Conservation (phyloP, 345 rosid genomes). For the Bruguiera parviflora region DNA sequence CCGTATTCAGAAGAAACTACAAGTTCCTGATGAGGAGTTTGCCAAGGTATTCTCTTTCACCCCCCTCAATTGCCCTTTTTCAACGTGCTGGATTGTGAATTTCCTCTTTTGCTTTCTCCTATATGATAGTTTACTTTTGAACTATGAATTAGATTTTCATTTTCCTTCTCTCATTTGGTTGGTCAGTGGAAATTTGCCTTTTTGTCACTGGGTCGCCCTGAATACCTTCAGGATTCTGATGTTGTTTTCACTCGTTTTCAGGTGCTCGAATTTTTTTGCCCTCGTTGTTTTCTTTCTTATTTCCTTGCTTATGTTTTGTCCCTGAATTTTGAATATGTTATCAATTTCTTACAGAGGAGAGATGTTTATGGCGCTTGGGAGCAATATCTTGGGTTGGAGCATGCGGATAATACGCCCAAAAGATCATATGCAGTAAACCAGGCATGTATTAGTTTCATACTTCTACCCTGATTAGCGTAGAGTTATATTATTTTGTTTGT, state of each 20-base stretch:
- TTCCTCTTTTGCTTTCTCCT: not conserved
- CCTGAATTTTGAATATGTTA: not conserved
- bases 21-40: conserved; percentile 90
- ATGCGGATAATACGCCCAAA: conserved; percentile 72
- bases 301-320: not conserved
- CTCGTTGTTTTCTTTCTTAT: not conserved
- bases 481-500: no score
- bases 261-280: conserved; percentile 34
- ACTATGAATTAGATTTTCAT: not conserved
- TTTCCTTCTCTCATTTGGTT: not conserved
- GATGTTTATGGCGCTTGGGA: conserved; percentile 96
- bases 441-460: conserved; percentile 33
- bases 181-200: conserved; percentile 94
- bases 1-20: conserved; percentile 86
- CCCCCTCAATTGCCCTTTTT: not conserved
- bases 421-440: conserved; percentile 73
- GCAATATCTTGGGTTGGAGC: conserved; percentile 97
- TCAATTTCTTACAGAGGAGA: conserved; percentile 47
- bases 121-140: not conserved
- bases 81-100: not conserved
- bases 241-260: conserved; percentile 76
- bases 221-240: conserved; percentile 83
- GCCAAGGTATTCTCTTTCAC: conserved; percentile 57
- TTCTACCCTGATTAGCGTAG: not conserved
- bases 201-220: conserved; percentile 83